A percentile compares a stretch with the other conserved stretches of the same genome.
Conservation (phyloP, 345 rosid species). For the Firmiana major region DNA sequence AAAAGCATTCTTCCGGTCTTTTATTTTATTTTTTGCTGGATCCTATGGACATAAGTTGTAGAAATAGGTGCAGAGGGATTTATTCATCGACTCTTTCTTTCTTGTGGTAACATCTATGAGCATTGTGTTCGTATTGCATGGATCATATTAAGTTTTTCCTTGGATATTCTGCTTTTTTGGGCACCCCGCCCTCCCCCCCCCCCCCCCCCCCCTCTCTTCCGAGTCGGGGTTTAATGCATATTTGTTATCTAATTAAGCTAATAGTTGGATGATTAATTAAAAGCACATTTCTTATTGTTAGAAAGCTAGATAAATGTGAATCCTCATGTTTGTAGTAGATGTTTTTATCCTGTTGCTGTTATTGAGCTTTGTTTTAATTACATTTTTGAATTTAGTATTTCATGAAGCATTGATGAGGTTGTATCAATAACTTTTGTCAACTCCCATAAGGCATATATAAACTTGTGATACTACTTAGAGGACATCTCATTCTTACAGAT, state of each 20-base stretch:
- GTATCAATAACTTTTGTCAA: background rate
- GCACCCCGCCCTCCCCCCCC: too few relatives aligned
- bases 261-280: background rate
- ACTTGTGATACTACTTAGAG: background rate
- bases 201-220: too few relatives aligned
- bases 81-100: background rate
- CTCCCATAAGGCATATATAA: background rate
- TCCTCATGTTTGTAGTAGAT: background rate
- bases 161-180: too few relatives aligned
- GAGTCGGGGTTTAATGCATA: background rate
- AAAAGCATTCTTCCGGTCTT: background rate
- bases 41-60: background rate
- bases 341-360: background rate
- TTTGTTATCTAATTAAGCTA: background rate
- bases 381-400: background rate
- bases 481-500: background rate
- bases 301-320: background rate
- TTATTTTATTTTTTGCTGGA: slow-evolving; percentile 13
- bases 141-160: slow-evolving; percentile 11
- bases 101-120: background rate
- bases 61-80: background rate
- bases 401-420: background rate
- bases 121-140: background rate
- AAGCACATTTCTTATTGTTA: background rate
- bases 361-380: background rate